Base-by-base conservation (phyloP, 2,329 filamentous ascomycete genomes). In the Diaporthe sp. region DNA sequence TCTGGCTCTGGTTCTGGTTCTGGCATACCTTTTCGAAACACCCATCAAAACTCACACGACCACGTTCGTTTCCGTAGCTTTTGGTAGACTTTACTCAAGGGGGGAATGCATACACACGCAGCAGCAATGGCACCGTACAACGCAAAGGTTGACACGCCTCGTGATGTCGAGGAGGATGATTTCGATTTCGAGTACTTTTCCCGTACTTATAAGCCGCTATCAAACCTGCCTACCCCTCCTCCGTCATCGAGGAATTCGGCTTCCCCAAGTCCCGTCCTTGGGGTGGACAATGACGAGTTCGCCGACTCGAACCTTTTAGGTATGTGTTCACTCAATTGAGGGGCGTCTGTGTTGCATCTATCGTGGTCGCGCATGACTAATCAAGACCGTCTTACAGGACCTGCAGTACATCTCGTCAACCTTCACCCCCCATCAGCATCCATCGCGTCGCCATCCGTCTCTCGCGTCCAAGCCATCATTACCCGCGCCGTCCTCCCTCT, bases 171-270 rank as follows among this genome's bases (percentile, higher is more conserved):
- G 78, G 86, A 88, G 72, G 85, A 84, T 77, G 86, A 88, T 78
- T 84, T 86, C 76, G 86, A 87, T 79, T 85, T 87, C 74, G 86
- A 86, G 76, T 90, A 89, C 82, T 91, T 92, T 79, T 81, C 82
- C 72, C 84, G 85, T 75, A 92, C 91, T 77, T 93, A 93, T 82
- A 88, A 90, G 63, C 92, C 92, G 13, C 85, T 93, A 69, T 93
- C 91, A 39, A 92, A 91, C 81, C 87, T 93, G 30, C 92, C 92
- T 30, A 93, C 92, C 70, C 92, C 92, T 76, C 92, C 92, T 58
- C 88, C 87, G 15, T 92, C 89, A 58, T 87, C 87, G 66, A 83
- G 83, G 74, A 84, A 81, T 69, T 86, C 85, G 44, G 84, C 84
- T 37, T 79, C 81, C 53, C 85, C 86, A 78, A 87, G 86, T 65